Percentiles rank a stretch among this genome's conserved stretches.
These are phyloP conservation scores for Tetraselmis chui DNA, from an alignment of 139 green algal species.

Conservation along the genomic window DNA sequence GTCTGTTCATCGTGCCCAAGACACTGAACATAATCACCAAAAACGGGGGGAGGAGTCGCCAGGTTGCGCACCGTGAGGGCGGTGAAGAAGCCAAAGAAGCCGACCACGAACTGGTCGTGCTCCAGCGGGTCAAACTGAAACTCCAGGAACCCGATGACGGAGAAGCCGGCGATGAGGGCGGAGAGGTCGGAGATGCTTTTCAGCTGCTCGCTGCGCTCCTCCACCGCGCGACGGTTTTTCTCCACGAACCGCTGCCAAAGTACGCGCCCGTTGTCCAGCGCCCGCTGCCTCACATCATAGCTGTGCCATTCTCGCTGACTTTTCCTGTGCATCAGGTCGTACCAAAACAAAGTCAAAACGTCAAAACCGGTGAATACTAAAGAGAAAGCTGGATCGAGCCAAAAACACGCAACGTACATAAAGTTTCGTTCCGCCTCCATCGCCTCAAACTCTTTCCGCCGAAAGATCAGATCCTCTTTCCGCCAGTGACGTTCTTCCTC, in stretches of 20 bases:
- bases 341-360: too few species aligned
- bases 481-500: conserved; percentile 38
- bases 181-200: conserved; percentile 57
- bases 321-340: conserved; percentile 15
- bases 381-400: too few species aligned
- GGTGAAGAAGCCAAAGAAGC: conserved; percentile 21
- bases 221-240: conserved; percentile 47
- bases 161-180: conserved; percentile 70
- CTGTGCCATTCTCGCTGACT: conserved; percentile 34
- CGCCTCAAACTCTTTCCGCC: conserved; percentile 14
- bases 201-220: conserved; percentile 74
- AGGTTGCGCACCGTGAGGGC: conserved; percentile 22
- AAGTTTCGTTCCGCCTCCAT: background rate
- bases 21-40: too few species aligned
- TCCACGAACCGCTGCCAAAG: conserved; percentile 51
- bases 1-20: too few species aligned
- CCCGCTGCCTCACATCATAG: conserved; percentile 51
- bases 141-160: conserved; percentile 56
- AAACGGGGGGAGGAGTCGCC: too few species aligned
- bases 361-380: too few species aligned
- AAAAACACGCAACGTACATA: conserved; percentile 6
- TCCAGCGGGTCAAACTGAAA: conserved; percentile 34
- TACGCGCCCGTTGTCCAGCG: conserved; percentile 59
- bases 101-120: background rate
- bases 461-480: conserved; percentile 25